Evolutionary conservation across 176 grass and related monocot species (phyloP).

Genomic region (Musa acuminata): DNA sequence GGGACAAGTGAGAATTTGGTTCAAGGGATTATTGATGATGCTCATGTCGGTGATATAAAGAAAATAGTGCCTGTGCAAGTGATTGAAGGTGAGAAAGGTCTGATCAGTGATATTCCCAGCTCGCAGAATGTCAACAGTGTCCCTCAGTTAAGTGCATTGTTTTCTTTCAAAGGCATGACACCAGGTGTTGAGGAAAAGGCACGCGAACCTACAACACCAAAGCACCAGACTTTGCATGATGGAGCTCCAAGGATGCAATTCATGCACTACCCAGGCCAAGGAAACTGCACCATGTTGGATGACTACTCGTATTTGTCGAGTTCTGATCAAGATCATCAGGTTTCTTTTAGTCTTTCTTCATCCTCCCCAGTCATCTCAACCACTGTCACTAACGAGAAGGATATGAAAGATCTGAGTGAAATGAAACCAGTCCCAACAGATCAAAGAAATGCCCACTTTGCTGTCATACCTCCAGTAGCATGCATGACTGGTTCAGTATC

Average conservation of each 20-base stretch:
- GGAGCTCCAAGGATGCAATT: conserved; percentile 51
- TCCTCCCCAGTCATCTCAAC: conserved; percentile 41
- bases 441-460: conserved; percentile 29
- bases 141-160: conserved; percentile 40
- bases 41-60: conserved; percentile 40
- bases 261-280: conserved; percentile 73
- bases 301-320: conserved; percentile 79
- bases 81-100: conserved; percentile 30
- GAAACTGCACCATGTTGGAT: conserved; percentile 52
- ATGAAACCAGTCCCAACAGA: conserved; percentile 51
- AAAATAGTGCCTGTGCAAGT: conserved; percentile 17
- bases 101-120: conserved; percentile 20
- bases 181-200: conserved; percentile 44
- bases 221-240: conserved; percentile 40
- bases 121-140: conserved; percentile 29
- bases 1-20: conserved; percentile 31
- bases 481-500: conserved; percentile 63
- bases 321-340: conserved; percentile 38
- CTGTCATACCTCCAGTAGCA: conserved; percentile 34
- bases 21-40: conserved; percentile 33
- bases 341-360: conserved; percentile 27
- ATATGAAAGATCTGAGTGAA: conserved; percentile 34
- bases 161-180: conserved; percentile 52
- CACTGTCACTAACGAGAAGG: conserved; percentile 40
- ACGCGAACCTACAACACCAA: conserved; percentile 44